Base-by-base conservation (phyloP, 208 protist species). In the Vickermania ingenoplastis region DNA sequence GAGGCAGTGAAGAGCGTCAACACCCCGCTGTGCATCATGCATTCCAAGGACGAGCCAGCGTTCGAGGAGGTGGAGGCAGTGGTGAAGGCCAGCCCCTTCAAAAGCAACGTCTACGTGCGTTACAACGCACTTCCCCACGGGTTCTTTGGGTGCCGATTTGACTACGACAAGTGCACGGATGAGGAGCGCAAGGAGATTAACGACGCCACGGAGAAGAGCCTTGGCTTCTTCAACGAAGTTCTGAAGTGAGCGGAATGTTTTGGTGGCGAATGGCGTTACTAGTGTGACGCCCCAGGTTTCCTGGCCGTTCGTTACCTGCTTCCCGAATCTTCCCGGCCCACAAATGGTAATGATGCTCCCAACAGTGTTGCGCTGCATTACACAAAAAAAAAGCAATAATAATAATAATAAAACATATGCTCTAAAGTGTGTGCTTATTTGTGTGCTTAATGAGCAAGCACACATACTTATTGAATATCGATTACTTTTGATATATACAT, bases 71-170 rank as follows among this genome's bases (percentile, higher is more conserved):
- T 70, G 21, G 27, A 64, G 51, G 57, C 28, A 11, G 31, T 28
- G 4, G 11, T 70, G 4, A 21, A 59, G 4, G 29, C 50, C 59
- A 52, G 29, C 48, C 7, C 25, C 3, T 60, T 45, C 24, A 41
- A 26, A 17, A 22, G 14, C 21, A 41, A 23, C n/a, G 48, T 65
- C 5, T 69, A 41, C 28, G 22, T 30, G 14, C 64, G 64, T 11
- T 69, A 65, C 29, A 58, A 68, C 4, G 7, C 31, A 4, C 26
- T 69, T 13, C 11, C 53, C 25, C 64, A 69, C 57, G 64, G 64
- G 13, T 69, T 69, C 26, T 48, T 63, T 21, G 64, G 64, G 7
- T 22, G 36, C 45, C 57, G 64, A 13, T 65, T 65, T 36, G 51
- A 27, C 52, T 27, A 27, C 30, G 60, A 45, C 25, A 65, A 17